Conservation (phyloP, 2,329 filamentous ascomycete genomes). For the Drechmeria coniospora region DNA sequence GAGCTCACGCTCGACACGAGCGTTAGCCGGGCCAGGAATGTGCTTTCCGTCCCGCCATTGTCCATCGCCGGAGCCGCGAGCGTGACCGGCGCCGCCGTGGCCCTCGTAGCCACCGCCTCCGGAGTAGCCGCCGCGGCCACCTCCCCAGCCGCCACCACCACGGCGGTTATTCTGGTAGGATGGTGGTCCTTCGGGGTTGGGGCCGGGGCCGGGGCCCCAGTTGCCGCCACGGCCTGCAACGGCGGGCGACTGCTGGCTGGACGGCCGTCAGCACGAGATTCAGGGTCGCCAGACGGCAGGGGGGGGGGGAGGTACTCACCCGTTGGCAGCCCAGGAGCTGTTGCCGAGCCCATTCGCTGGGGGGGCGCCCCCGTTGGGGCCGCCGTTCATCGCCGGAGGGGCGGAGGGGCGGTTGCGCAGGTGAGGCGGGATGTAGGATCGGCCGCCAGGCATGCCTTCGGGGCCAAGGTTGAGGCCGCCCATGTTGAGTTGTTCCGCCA, state of each 20-base stretch:
- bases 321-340: conserved; percentile 36
- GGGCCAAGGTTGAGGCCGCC: conserved; percentile 50
- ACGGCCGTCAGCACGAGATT: conserved; percentile 2
- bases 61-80: conserved; percentile 82
- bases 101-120: conserved; percentile 22
- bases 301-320: conserved; percentile 18
- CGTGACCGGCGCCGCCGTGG: conserved; percentile 35
- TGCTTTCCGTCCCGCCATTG: conserved; percentile 97
- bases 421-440: conserved; percentile 77
- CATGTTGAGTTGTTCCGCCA: conserved; percentile 80
- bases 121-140: conserved; percentile 20
- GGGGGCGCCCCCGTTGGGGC: conserved; percentile 10
- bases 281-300: background rate
- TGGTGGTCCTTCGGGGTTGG: conserved; percentile 8
- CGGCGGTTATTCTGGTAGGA: conserved; percentile 14
- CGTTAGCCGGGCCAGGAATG: conserved; percentile 74
- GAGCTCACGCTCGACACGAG: conserved; percentile 84
- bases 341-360: conserved; percentile 25
- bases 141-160: conserved; percentile 17
- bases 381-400: conserved; percentile 7
- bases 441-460: conserved; percentile 21
- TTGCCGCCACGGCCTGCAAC: conserved; percentile 17
- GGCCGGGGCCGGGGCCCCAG: conserved; percentile 15
- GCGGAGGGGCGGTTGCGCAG: conserved; percentile 39
- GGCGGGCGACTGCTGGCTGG: conserved; percentile 15